Percentiles rank a stretch among this genome's conserved stretches.
phyloP scores from a whole-genome alignment of 768 basidiomycete species.

The Lentinula raphanica region DNA sequence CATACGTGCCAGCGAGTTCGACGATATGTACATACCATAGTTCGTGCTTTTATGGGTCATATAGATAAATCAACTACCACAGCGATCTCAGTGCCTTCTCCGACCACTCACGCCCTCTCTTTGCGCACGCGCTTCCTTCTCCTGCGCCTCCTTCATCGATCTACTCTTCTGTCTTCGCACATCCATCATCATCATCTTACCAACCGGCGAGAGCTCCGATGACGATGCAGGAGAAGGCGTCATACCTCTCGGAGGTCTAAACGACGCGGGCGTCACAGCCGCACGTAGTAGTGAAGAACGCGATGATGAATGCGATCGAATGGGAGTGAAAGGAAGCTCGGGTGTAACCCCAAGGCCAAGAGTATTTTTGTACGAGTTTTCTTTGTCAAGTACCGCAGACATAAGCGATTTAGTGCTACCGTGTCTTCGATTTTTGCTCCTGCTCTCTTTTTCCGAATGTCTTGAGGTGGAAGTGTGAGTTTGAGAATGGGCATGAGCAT shows the following conservation, averaged over 20 bases:
- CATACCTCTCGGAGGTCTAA: conserved; percentile 38
- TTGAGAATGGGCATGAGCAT: background rate
- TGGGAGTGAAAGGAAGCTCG: conserved; percentile 41
- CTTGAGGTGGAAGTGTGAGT: background rate
- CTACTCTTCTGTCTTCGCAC: conserved; percentile 37
- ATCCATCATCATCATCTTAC: conserved; percentile 62
- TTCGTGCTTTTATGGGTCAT: too few relatives aligned
- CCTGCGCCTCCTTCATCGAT: background rate
- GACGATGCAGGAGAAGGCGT: conserved; percentile 64
- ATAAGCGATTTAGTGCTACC: conserved; percentile 4
- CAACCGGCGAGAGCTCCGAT: conserved; percentile 68
- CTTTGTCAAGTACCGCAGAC: conserved; percentile 28
- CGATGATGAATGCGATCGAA: conserved; percentile 27
- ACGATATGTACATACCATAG: background rate
- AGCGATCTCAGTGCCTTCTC: background rate
- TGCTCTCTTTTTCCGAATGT: background rate
- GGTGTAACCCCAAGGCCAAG: conserved; percentile 27
- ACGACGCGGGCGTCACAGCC: conserved; percentile 37
- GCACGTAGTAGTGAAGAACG: conserved; percentile 30
- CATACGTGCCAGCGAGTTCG: background rate
- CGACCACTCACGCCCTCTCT: background rate
- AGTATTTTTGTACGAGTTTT: conserved; percentile 25
- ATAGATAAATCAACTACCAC: background rate
- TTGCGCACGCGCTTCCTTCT: background rate
- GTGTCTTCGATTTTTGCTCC: conserved; percentile 1